These are phyloP conservation scores for Kernera saxatilis DNA, from an alignment of 345 rosid genomes.

Conservation along the genomic window DNA sequence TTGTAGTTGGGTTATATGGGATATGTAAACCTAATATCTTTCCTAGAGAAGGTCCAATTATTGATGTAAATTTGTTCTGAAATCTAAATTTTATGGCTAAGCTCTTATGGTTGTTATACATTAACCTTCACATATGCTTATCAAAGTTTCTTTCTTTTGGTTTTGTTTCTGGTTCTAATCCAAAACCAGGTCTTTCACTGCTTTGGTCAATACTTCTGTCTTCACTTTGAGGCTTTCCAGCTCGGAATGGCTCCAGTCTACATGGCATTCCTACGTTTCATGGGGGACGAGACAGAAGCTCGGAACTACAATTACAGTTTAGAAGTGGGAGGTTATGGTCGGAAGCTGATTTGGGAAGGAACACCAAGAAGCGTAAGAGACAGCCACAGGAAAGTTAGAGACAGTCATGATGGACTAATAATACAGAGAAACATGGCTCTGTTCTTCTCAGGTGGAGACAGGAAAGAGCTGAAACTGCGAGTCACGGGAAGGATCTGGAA, in stretches of 20 bases:
- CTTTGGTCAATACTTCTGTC: conserved; percentile 92
- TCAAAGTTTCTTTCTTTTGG: conserved; percentile 3
- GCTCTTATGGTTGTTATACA: neutral
- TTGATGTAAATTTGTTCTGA: neutral
- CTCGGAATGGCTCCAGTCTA: conserved; percentile 95
- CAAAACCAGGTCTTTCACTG: conserved; percentile 72
- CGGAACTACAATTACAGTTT: conserved; percentile 86
- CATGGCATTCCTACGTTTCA: conserved; percentile 91
- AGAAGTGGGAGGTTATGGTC: conserved; percentile 90
- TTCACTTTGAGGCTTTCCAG: conserved; percentile 98
- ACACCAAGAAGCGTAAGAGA: conserved; percentile 86
- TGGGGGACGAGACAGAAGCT: conserved; percentile 90
- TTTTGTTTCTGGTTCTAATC: neutral
- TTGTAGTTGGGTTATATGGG: neutral
- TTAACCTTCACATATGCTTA: neutral
- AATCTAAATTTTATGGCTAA: neutral
- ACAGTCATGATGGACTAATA: conserved; percentile 86
- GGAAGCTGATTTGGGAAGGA: conserved; percentile 93
- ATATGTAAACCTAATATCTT: neutral
- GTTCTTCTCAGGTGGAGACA: conserved; percentile 93
- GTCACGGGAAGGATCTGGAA: conserved; percentile 95
- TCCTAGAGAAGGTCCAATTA: neutral
- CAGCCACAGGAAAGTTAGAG: conserved; percentile 87
- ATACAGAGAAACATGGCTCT: conserved; percentile 92
- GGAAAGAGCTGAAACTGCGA: conserved; percentile 88